Conservation (phyloP, 1,139 yeast genomes). For the Taphrina confusa region DNA sequence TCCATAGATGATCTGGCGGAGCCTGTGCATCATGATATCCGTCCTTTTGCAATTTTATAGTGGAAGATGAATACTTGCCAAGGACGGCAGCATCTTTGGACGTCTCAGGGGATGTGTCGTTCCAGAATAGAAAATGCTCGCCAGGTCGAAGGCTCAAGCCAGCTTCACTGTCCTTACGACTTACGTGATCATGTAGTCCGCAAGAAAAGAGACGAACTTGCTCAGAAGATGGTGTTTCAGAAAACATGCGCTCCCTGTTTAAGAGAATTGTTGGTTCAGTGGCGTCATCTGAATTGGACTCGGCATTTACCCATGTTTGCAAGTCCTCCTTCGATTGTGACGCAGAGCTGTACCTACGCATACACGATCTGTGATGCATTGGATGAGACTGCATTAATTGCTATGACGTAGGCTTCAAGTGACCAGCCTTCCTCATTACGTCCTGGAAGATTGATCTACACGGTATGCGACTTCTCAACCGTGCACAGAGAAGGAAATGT, state of each 20-base stretch:
- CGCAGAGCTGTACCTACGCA: neutral
- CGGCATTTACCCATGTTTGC: neutral
- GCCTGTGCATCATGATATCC: conserved; percentile 29
- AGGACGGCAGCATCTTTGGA: too few species aligned
- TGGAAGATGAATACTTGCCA: too few species aligned
- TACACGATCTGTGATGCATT: neutral
- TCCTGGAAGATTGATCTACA: conserved; percentile 77
- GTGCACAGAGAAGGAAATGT: conserved; percentile 84
- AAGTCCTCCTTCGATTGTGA: neutral
- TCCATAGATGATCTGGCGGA: conserved; percentile 15
- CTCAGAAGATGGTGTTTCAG: too few species aligned
- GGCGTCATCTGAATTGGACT: too few species aligned
- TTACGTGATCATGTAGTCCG: too few species aligned
- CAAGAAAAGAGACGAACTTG: too few species aligned
- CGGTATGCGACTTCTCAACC: conserved; percentile 79
- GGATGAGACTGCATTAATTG: neutral
- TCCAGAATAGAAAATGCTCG: conserved; percentile 31
- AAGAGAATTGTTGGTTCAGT: too few species aligned
- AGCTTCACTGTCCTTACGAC: too few species aligned
- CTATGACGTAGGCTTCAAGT: conserved; percentile 7
- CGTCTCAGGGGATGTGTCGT: neutral
- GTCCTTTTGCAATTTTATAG: conserved; percentile 8
- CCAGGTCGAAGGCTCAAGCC: neutral
- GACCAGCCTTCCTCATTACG: conserved; percentile 52
- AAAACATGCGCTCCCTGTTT: too few species aligned